phyloP scores from a whole-genome alignment of 495 filamentous ascomycete species.

The Hyaloscypha bicolor region DNA sequence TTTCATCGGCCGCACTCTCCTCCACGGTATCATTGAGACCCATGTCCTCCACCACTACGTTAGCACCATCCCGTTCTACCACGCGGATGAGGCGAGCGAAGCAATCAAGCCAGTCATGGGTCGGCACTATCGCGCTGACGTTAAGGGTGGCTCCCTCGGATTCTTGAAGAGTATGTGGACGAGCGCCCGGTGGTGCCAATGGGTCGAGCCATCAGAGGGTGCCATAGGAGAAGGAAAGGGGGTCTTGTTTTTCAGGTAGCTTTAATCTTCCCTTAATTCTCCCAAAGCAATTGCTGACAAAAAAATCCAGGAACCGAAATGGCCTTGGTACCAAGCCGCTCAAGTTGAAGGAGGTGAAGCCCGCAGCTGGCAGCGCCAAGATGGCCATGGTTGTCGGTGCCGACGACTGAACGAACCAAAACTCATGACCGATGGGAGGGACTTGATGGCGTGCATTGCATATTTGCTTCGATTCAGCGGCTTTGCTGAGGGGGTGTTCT shows the following conservation, averaged over 20 bases:
- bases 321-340: constrained; percentile 65
- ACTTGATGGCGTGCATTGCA: not conserved
- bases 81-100: constrained; percentile 84
- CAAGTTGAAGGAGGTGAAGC: constrained; percentile 17
- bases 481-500: constrained; percentile 14
- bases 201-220: constrained; percentile 70
- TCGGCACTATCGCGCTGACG: constrained; percentile 74
- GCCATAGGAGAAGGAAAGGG: constrained; percentile 64
- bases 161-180: constrained; percentile 66
- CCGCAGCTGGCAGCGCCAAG: constrained; percentile 6
- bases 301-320: constrained; percentile 60
- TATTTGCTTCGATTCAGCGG: constrained; percentile 19
- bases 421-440: not conserved
- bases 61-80: constrained; percentile 84
- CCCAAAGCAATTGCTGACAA: too few species aligned
- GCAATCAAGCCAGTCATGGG: constrained; percentile 86
- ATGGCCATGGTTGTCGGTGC: constrained; percentile 16
- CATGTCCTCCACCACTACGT: constrained; percentile 92
- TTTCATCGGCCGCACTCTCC: constrained; percentile 81
- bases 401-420: constrained; percentile 10
- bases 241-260: constrained; percentile 64
- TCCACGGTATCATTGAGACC: constrained; percentile 92
- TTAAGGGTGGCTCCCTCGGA: constrained; percentile 61
- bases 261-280: too few species aligned
- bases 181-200: constrained; percentile 71